Conservation (phyloP, 2,329 filamentous ascomycete genomes). For the Xylaria sp. region DNA sequence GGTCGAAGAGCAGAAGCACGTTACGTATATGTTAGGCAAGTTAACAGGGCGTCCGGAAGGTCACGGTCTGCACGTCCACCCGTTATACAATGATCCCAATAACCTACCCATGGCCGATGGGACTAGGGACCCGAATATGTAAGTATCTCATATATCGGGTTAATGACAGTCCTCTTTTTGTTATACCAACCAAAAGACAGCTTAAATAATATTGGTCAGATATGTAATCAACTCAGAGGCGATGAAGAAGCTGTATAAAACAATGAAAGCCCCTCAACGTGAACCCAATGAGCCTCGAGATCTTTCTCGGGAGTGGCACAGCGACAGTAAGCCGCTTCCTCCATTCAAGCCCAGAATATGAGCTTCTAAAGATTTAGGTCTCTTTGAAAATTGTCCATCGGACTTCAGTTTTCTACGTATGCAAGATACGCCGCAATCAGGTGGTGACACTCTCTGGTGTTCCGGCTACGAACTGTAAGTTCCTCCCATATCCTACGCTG, state of each 20-base stretch:
- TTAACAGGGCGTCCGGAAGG: conserved; percentile 47
- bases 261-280: conserved; percentile 47
- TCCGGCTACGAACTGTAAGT: conserved; percentile 53
- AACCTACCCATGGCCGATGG: conserved; percentile 52
- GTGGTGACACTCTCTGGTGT: conserved; percentile 55
- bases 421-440: conserved; percentile 45
- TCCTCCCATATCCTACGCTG: background rate
- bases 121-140: conserved; percentile 51
- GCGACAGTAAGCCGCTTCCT: conserved; percentile 44
- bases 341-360: no score
- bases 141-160: conserved; percentile 24
- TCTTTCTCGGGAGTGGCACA: conserved; percentile 50
- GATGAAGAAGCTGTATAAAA: conserved; percentile 51
- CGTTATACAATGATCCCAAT: conserved; percentile 50
- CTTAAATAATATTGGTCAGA: conserved; percentile 36
- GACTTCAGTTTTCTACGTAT: conserved; percentile 49
- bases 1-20: conserved; percentile 48
- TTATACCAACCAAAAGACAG: background rate
- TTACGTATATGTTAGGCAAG: conserved; percentile 48
- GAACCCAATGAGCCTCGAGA: conserved; percentile 46
- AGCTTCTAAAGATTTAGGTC: conserved; percentile 36
- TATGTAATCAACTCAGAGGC: conserved; percentile 52
- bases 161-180: background rate
- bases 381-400: conserved; percentile 48
- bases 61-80: conserved; percentile 49